Conservation (phyloP, 139 green algal genomes). For the Mychonastes homosphaera region DNA sequence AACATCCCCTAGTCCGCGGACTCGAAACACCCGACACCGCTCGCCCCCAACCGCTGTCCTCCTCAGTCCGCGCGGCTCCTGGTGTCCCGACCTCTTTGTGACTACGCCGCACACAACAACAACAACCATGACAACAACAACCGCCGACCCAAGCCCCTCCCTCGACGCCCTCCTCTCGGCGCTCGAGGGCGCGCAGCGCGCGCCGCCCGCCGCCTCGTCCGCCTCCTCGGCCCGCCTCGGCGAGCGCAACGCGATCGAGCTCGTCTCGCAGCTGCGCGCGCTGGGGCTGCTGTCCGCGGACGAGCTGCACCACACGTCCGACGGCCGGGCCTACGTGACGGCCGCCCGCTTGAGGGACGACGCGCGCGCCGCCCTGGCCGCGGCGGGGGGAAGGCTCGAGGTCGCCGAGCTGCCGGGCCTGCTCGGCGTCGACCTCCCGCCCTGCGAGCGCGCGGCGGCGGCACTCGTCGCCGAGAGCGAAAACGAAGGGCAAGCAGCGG, state of each 20-base stretch:
- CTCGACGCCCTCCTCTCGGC: no score
- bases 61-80: no score
- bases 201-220: no score
- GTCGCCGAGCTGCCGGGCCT: slow-evolving; percentile 70
- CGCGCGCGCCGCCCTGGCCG: slow-evolving; percentile 23
- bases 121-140: no score
- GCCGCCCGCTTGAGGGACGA: slow-evolving; percentile 45
- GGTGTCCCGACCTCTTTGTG: no score
- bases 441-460: slow-evolving; percentile 49
- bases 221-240: slow-evolving; percentile 53
- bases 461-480: neutral
- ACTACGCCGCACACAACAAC: no score
- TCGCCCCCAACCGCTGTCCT: no score
- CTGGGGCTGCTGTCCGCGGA: slow-evolving; percentile 52
- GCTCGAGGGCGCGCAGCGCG: no score
- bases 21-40: no score
- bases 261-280: slow-evolving; percentile 73
- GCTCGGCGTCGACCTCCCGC: slow-evolving; percentile 66
- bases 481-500: slow-evolving; percentile 17
- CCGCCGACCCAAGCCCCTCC: no score
- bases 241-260: slow-evolving; percentile 81
- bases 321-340: slow-evolving; percentile 80
- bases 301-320: slow-evolving; percentile 74
- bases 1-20: no score
- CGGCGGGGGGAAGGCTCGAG: slow-evolving; percentile 55